A percentile compares a stretch with the other conserved stretches of the same genome.
These are phyloP conservation scores for Capronia americana DNA, from an alignment of 2,329 filamentous ascomycete species.

Conservation along the genomic window DNA sequence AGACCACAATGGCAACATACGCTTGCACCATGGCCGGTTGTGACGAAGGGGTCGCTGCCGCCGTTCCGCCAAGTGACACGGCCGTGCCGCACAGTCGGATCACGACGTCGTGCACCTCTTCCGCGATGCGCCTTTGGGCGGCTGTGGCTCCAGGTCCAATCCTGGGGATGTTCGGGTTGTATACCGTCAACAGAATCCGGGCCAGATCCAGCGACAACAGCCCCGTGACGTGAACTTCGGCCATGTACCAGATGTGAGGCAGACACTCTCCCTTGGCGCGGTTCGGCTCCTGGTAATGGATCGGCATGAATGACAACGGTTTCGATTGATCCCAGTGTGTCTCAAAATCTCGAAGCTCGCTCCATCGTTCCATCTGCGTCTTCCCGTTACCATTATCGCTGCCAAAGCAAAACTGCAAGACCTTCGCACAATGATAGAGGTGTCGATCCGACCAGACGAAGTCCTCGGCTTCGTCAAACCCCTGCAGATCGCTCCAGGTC, in stretches of 20 bases:
- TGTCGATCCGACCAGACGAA: conserved; percentile 59
- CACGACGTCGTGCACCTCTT: conserved; percentile 52
- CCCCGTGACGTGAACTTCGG: conserved; percentile 40
- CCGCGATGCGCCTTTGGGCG: conserved; percentile 26
- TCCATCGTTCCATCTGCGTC: conserved; percentile 32
- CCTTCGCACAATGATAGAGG: conserved; percentile 67
- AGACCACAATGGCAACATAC: conserved; percentile 38
- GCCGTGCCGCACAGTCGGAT: conserved; percentile 65
- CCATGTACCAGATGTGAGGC: conserved; percentile 42
- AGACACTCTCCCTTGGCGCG: conserved; percentile 36
- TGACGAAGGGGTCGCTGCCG: conserved; percentile 61
- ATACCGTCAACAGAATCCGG: conserved; percentile 41
- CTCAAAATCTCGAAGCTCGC: conserved; percentile 38
- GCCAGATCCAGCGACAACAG: conserved; percentile 40
- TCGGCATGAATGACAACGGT: conserved; percentile 38
- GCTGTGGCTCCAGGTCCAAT: conserved; percentile 39
- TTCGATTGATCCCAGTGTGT: conserved; percentile 37
- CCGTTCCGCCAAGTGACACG: conserved; percentile 65
- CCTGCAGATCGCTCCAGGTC: conserved; percentile 37
- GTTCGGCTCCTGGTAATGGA: conserved; percentile 39
- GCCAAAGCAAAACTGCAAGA: conserved; percentile 67
- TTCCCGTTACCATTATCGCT: conserved; percentile 26
- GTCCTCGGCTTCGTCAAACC: conserved; percentile 38
- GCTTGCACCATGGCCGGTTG: conserved; percentile 60
- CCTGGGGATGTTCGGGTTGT: conserved; percentile 41